These are phyloP conservation scores for Rhynchospora breviuscula DNA, from an alignment of 176 grass and related monocot genomes.

Conservation along the genomic window DNA sequence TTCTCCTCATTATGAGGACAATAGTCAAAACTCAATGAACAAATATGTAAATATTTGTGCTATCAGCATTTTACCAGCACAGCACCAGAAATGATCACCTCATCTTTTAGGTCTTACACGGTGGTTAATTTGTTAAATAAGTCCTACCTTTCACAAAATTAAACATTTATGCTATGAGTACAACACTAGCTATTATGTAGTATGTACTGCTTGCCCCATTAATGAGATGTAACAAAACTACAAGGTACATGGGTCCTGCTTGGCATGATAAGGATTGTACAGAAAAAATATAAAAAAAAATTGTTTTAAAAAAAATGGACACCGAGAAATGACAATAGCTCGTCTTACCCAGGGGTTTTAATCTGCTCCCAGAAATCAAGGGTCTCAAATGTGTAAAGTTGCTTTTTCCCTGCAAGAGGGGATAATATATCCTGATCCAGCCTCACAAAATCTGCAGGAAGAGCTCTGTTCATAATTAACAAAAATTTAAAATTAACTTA, in stretches of 20 bases:
- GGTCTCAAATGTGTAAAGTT: conserved; percentile 91
- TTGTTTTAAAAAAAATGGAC: background rate
- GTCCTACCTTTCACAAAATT: background rate
- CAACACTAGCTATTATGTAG: background rate
- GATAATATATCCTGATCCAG: conserved; percentile 99
- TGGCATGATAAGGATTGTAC: background rate
- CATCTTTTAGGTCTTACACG: background rate
- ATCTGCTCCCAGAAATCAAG: conserved; percentile 99
- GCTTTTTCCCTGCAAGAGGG: conserved; percentile 92
- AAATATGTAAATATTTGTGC: background rate
- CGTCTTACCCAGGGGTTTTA: conserved; percentile 81
- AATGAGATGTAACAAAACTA: conserved; percentile 11
- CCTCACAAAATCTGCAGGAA: conserved; percentile 90
- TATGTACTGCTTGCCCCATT: conserved; percentile 1
- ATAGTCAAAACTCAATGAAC: background rate
- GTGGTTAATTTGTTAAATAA: conserved; percentile 1
- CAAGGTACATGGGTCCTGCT: background rate
- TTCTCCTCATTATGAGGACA: background rate
- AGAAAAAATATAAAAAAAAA: background rate
- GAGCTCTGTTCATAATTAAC: conserved; percentile 63
- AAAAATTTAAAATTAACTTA: conserved; percentile 8
- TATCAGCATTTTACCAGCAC: too few relatives aligned
- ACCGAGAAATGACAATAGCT: background rate
- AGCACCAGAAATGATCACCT: too few relatives aligned
- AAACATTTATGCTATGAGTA: background rate